Evolutionary conservation across 176 grass and related monocot species (phyloP).

Genomic region (Aegilops sharonensis): DNA sequence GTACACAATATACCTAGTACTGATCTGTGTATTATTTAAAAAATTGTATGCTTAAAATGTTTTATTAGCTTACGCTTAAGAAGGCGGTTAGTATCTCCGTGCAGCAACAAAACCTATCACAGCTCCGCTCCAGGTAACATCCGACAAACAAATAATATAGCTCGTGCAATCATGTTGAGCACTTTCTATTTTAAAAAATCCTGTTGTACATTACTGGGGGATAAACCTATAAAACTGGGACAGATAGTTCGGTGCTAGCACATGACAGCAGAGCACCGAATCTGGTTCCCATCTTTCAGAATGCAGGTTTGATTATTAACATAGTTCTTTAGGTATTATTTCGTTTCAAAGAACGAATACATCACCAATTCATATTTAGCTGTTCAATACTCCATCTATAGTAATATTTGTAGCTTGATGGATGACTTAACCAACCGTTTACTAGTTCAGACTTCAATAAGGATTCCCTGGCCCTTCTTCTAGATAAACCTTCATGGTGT

Average conservation of each 20-base stretch:
- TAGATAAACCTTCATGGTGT: background rate
- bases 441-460: background rate
- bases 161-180: background rate
- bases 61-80: background rate
- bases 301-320: background rate
- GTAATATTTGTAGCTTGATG: background rate
- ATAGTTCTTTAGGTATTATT: background rate
- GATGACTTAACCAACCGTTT: background rate
- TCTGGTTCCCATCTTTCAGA: background rate
- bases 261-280: background rate
- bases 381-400: background rate
- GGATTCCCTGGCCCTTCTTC: background rate
- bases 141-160: background rate
- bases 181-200: background rate
- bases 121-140: background rate
- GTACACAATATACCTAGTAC: background rate
- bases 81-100: background rate
- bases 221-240: background rate
- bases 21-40: background rate
- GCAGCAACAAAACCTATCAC: background rate
- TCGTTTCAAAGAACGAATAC: background rate
- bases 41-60: background rate
- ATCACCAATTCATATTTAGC: background rate
- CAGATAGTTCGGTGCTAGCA: background rate
- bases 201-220: background rate